phyloP scores from a whole-genome alignment of 176 grass and related monocot genomes.

The Carex myosuroides region DNA sequence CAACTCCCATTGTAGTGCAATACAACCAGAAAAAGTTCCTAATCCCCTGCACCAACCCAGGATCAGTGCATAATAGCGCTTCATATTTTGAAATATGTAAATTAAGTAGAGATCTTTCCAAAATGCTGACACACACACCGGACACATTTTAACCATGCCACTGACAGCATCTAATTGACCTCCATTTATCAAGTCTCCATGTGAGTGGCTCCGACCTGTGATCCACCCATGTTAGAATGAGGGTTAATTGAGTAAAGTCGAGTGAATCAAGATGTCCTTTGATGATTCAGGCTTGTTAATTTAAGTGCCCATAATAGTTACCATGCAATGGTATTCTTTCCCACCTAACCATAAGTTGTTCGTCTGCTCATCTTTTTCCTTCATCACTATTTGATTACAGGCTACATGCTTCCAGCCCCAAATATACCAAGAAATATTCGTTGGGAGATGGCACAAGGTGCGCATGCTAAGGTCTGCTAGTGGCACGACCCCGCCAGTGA shows the following conservation, averaged over 20 bases:
- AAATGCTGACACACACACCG: neutral
- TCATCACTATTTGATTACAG: conserved; percentile 24
- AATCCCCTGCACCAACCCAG: neutral
- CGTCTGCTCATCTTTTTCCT: neutral
- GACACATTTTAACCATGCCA: neutral
- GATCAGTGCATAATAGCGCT: neutral
- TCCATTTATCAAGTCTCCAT: neutral
- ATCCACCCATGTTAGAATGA: neutral
- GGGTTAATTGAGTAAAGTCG: neutral
- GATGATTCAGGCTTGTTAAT: neutral
- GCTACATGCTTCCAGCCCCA: conserved; percentile 99
- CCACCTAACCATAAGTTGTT: neutral
- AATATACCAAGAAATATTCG: conserved; percentile 87
- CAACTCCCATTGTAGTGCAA: neutral
- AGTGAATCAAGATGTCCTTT: neutral
- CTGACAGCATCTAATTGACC: neutral
- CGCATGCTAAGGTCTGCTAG: conserved; percentile 92
- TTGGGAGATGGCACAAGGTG: conserved; percentile 94
- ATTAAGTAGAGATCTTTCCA: neutral
- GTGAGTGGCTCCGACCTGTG: neutral
- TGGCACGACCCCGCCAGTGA: conserved; percentile 91
- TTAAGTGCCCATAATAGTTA: neutral
- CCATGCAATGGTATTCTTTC: neutral
- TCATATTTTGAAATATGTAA: neutral
- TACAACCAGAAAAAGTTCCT: neutral